Percentiles rank a stretch among this genome's conserved stretches.
These are phyloP conservation scores for Candida easanensis DNA, from an alignment of 805 yeast genomes.

Conservation along the genomic window DNA sequence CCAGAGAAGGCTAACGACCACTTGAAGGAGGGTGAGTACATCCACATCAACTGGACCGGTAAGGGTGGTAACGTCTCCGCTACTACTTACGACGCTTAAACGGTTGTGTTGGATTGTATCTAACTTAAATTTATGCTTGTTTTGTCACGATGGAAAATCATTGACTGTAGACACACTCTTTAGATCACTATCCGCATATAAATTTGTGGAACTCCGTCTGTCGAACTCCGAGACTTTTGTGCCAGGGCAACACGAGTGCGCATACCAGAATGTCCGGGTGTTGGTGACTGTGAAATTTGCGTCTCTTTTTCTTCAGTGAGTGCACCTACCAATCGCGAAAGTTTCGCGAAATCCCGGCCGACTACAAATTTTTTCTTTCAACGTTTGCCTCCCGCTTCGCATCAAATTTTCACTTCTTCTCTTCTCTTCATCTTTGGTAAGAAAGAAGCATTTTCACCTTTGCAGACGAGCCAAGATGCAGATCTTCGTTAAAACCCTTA, in stretches of 20 bases:
- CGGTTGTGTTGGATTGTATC: background rate
- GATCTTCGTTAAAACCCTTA: slow-evolving; percentile 98
- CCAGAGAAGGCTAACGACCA: slow-evolving; percentile 77
- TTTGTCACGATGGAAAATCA: background rate
- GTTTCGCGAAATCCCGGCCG: too few species aligned
- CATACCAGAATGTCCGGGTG: slow-evolving; percentile 11
- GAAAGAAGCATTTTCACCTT: slow-evolving; percentile 29
- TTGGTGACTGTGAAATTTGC: slow-evolving; percentile 13
- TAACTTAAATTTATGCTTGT: background rate
- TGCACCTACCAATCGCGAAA: background rate
- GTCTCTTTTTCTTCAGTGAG: background rate
- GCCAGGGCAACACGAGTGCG: too few species aligned
- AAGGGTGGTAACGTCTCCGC: slow-evolving; percentile 98
- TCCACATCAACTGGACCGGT: slow-evolving; percentile 99
- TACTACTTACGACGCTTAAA: slow-evolving; percentile 86
- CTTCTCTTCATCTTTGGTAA: slow-evolving; percentile 26
- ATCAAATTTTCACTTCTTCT: slow-evolving; percentile 1
- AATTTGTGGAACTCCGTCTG: too few species aligned
- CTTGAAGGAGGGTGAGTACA: slow-evolving; percentile 76
- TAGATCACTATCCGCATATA: too few species aligned
- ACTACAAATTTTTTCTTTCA: slow-evolving; percentile 4
- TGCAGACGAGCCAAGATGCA: slow-evolving; percentile 70
- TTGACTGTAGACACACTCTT: too few species aligned
- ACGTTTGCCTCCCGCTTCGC: background rate
- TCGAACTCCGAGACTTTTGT: too few species aligned